Percentiles rank a stretch among this genome's conserved stretches.
phyloP scores from a whole-genome alignment of 2,329 filamentous ascomycete genomes.

The Cordyceps fumosorosea region DNA sequence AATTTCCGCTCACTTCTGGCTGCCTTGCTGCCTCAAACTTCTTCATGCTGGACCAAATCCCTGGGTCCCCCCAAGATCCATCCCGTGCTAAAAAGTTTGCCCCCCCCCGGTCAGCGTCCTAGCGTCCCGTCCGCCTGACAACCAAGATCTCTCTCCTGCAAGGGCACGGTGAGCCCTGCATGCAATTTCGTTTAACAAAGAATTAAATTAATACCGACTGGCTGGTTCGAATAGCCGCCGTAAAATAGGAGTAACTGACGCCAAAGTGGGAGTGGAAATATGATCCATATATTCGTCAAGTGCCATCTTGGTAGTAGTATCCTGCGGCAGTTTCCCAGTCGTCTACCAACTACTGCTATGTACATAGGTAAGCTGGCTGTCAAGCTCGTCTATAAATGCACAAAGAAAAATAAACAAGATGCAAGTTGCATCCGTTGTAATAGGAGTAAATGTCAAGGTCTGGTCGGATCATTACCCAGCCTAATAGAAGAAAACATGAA shows the following conservation, averaged over 20 bases:
- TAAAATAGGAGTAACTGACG: not conserved
- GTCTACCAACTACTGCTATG: not conserved
- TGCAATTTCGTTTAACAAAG: not conserved
- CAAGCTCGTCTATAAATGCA: not conserved
- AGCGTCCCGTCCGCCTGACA: not conserved
- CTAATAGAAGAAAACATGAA: not conserved
- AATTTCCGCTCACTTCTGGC: no score
- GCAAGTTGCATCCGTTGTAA: not conserved
- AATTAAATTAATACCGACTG: no score
- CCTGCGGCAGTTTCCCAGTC: not conserved
- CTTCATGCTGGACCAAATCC: not conserved
- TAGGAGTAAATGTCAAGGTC: not conserved
- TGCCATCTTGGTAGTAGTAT: not conserved
- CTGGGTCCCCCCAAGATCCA: not conserved
- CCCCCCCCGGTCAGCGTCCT: not conserved
- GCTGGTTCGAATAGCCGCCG: no score
- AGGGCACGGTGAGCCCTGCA: not conserved
- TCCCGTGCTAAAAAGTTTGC: not conserved
- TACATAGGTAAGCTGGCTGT: no score
- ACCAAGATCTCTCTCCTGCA: not conserved
- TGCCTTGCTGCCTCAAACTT: not conserved
- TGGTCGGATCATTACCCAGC: not conserved
- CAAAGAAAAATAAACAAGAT: not conserved
- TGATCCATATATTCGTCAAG: not conserved
- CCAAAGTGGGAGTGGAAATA: not conserved